Conservation (phyloP, 495 filamentous ascomycete species). For the Trypethelium eluteriae region DNA sequence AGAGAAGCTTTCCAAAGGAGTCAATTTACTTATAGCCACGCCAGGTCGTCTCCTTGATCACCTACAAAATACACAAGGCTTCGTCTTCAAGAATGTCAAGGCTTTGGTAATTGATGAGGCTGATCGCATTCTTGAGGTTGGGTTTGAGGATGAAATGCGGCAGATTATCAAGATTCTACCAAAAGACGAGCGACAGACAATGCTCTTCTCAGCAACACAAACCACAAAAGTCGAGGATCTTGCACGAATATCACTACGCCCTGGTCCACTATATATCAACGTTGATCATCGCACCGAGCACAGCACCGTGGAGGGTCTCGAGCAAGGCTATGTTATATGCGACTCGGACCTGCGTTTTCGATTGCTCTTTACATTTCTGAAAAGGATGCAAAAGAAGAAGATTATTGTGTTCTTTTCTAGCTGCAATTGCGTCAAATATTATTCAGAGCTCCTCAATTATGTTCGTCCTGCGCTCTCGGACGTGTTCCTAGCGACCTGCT, state of each 20-base stretch:
- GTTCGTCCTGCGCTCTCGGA: background rate
- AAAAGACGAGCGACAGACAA: conserved; percentile 80
- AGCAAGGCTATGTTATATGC: conserved; percentile 92
- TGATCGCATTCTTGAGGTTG: conserved; percentile 89
- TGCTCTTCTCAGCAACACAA: conserved; percentile 95
- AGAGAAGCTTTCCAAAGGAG: conserved; percentile 87
- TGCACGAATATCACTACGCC: conserved; percentile 82
- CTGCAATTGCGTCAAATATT: conserved; percentile 90
- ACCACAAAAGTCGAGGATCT: conserved; percentile 98
- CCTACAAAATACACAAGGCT: conserved; percentile 83
- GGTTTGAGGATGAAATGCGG: conserved; percentile 97
- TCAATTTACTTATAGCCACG: conserved; percentile 90
- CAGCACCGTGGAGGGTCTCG: conserved; percentile 81
- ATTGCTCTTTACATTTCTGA: conserved; percentile 91
- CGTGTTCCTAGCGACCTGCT: background rate
- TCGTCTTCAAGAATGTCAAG: conserved; percentile 88
- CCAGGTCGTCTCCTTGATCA: conserved; percentile 91
- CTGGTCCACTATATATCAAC: conserved; percentile 93
- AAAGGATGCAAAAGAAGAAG: conserved; percentile 85
- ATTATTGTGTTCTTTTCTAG: conserved; percentile 95
- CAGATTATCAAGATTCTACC: conserved; percentile 96
- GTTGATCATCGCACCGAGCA: conserved; percentile 73
- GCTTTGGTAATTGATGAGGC: conserved; percentile 88
- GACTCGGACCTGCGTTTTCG: conserved; percentile 90
- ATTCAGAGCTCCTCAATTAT: conserved; percentile 88